Evolutionary conservation across 2,329 filamentous ascomycete genomes (phyloP), one percentile per base, ranked within the genome.

Genomic region (Cordyceps fumosorosea): DNA sequence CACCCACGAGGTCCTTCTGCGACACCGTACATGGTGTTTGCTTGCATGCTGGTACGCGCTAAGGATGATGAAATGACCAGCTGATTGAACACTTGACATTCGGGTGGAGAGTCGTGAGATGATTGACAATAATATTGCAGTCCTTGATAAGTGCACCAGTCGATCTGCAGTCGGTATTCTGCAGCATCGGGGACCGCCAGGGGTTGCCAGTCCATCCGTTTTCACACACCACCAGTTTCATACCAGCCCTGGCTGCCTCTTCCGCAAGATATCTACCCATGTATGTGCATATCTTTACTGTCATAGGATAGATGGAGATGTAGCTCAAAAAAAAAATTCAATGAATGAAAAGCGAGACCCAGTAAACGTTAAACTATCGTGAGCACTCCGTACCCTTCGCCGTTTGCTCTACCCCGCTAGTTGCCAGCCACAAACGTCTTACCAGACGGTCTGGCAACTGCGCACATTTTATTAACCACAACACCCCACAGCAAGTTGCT

Each of bases 1-100:
- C 47, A 45, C 56, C 56, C 56, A 52, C 56, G 56, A 52, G 56
- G 56, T 18, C 56, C n/a, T 52, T 52, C 16, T 59, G 47, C 56
- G 47, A 52, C 47, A 52, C 24, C 5, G 12, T 52, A 20, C 56
- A 18, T 44, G 22, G 48, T 59, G 56, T 16, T 22, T 34, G 20
- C n/a, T 24, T 52, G 47, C 56, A 44, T 8, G 6, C n/a, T 40
- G 34, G 34, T 32, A 22, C 47, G 14, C 37, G 32, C 56, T 42
- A 51, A 32, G 34, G 24, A 42, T 34, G 14, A 29, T 22, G 12
- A 7, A n/a, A n/a, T 53, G 47, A 42, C 56, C 47, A 59, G 56
- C 47, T 59, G 47, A 59, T 59, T 42, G 14, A n/a, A 50, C 20
- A 29, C 26, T 50, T 16, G 29, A 37, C 20, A 58, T 50, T 26